Evolutionary conservation across 2,329 filamentous ascomycete species (phyloP), one percentile per base, ranked within the genome.

Genomic region (Fusarium siculi): DNA sequence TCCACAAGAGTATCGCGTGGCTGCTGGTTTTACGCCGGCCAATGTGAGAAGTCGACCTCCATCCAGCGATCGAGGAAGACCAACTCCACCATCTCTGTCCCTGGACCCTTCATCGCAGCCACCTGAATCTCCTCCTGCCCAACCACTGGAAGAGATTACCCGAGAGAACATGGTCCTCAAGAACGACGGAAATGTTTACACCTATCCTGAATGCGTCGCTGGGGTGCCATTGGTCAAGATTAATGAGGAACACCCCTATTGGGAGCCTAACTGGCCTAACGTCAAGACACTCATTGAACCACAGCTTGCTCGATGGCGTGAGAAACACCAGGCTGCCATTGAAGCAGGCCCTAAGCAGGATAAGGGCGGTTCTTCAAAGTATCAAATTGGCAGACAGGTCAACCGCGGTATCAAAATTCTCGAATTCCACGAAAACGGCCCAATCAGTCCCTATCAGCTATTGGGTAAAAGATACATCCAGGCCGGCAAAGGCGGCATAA

Each of bases 371-470:
- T 84, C 83, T 7, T 84, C 84, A 40, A 85, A 87, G 55, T 89
- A 88, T 67, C 83, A 89, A 70, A 86, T 87, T 11, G 85, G 87
- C 10, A 84, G 88, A 2, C 88, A 90, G 70, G 85, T 89, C 54
- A 90, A 90, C 68, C 84, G 88, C 9, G 88, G 88, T 25, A 81
- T 84, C 16, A 79, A 82, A 28, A 86, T 89, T n/a, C 80, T 90
- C 39, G 83, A 86, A 49, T 90, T 88, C 62, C 79, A 90, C 9
- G 79, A 83, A 12, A 80, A 84, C 1, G 86, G 84, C n/a, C 81
- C 85, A 5, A 85, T 90, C 66, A 87, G 87, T 70, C 88, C 88
- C 0, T 89, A 87, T 64, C 88, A 90, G 76, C 83, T 90, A 15
- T 81, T 90, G 6, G 83, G 80, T 39, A 90, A 90, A 78, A 81